A percentile compares a stretch with the other conserved stretches of the same genome.
Conservation (phyloP, 495 filamentous ascomycete species). For the Neurospora sp. region DNA sequence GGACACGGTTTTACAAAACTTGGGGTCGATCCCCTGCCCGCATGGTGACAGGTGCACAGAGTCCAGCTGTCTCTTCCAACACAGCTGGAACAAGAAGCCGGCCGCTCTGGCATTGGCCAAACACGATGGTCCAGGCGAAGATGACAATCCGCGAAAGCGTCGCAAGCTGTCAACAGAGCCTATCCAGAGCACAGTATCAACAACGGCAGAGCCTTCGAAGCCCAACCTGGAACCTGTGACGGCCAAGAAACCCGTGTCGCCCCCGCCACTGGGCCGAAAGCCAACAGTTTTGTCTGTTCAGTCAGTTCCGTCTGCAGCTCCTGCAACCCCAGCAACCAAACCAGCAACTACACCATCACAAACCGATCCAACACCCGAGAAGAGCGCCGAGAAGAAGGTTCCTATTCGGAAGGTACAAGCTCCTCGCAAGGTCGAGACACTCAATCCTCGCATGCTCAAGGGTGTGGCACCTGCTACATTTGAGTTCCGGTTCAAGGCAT, state of each 20-base stretch:
- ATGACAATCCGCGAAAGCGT: constrained; percentile 21
- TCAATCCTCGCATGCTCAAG: constrained; percentile 75
- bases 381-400: neutral
- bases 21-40: constrained; percentile 57
- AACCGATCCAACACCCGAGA: neutral
- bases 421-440: constrained; percentile 35
- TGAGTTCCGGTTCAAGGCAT: constrained; percentile 51
- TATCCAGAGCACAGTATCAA: neutral
- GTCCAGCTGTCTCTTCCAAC: constrained; percentile 31
- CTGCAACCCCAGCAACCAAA: neutral
- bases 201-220: neutral
- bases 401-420: constrained; percentile 4
- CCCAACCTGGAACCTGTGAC: constrained; percentile 4
- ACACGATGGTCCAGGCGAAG: neutral
- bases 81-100: constrained; percentile 24
- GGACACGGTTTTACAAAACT: constrained; percentile 56
- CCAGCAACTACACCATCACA: neutral
- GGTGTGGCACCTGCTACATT: constrained; percentile 58
- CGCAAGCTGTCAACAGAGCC: constrained; percentile 15
- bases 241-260: constrained; percentile 19
- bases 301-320: neutral
- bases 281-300: neutral
- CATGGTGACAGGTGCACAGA: constrained; percentile 37
- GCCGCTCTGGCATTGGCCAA: neutral
- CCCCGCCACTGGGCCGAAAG: constrained; percentile 25